Evolutionary conservation across 2,329 filamentous ascomycete genomes (phyloP).

Genomic region (Dendryphion nanum): DNA sequence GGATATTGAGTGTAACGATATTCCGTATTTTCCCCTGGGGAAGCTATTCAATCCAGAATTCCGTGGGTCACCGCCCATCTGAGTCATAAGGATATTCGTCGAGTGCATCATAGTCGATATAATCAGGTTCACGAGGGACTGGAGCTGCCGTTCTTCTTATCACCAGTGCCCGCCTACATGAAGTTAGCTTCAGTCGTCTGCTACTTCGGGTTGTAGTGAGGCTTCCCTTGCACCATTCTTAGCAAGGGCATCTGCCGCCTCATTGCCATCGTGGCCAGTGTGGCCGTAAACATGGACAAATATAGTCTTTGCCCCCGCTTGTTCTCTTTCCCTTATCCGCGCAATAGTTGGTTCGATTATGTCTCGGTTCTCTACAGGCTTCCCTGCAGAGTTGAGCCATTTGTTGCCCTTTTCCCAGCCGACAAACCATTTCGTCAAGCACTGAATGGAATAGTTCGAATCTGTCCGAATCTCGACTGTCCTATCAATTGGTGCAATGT

Average conservation of each 20-base stretch:
- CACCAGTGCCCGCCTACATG: background rate
- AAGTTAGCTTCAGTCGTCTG: background rate
- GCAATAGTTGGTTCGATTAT: slow-evolving; percentile 70
- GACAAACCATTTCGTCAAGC: slow-evolving; percentile 77
- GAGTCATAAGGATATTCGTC: too few species aligned
- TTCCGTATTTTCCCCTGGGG: too few species aligned
- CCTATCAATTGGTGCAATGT: slow-evolving; percentile 67
- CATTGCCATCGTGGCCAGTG: slow-evolving; percentile 68
- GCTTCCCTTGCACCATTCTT: slow-evolving; percentile 57
- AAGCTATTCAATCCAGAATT: too few species aligned
- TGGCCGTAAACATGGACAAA: slow-evolving; percentile 88
- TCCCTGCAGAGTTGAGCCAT: slow-evolving; percentile 73
- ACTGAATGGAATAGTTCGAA: slow-evolving; percentile 87
- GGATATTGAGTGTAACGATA: too few species aligned
- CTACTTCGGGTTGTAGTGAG: too few species aligned
- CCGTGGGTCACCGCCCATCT: too few species aligned
- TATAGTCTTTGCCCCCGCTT: slow-evolving; percentile 54
- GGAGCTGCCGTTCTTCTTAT: too few species aligned
- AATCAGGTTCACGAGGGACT: too few species aligned
- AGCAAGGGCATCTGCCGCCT: slow-evolving; percentile 76
- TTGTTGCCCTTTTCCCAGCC: slow-evolving; percentile 69
- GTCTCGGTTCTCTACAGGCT: slow-evolving; percentile 82
- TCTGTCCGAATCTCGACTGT: slow-evolving; percentile 81
- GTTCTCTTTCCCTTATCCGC: slow-evolving; percentile 67
- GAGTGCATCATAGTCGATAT: too few species aligned